Evolutionary conservation across 306 rosid species (phyloP).

Genomic region (Gastrolobium villosum): DNA sequence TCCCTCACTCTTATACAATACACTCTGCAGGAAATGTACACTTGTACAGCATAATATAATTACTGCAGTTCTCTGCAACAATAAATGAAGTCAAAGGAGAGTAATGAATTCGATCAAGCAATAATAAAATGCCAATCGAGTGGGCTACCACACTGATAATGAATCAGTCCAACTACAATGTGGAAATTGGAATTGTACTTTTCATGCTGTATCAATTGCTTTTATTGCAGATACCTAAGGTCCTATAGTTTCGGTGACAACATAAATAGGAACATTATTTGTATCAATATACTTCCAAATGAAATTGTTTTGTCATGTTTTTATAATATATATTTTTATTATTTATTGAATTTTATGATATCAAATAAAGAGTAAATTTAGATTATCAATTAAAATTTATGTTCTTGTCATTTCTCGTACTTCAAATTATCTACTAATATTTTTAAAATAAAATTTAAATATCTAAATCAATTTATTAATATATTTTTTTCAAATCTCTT

Average conservation of each 20-base stretch:
- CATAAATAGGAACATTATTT: constrained; percentile 32
- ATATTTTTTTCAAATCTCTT: background rate
- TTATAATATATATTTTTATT: too few species aligned
- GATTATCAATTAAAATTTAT: background rate
- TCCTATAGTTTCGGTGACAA: constrained; percentile 27
- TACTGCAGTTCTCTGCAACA: constrained; percentile 40
- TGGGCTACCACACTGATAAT: constrained; percentile 51
- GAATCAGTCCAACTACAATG: constrained; percentile 43
- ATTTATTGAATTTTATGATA: too few species aligned
- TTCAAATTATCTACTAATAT: background rate
- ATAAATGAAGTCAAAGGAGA: constrained; percentile 61
- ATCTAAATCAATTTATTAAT: background rate
- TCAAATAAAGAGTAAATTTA: too few species aligned
- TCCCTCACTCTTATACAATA: background rate
- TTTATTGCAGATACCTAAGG: constrained; percentile 47
- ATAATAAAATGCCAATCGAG: constrained; percentile 37
- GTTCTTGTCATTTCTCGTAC: too few species aligned
- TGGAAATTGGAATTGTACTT: constrained; percentile 33
- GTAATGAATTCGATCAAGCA: constrained; percentile 41
- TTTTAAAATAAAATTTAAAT: background rate
- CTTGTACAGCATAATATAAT: constrained; percentile 28
- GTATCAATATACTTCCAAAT: background rate
- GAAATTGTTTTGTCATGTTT: too few species aligned
- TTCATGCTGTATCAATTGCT: constrained; percentile 16
- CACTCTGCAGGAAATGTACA: constrained; percentile 7